A percentile compares a stretch with the other conserved stretches of the same genome.
These are phyloP conservation scores for Pythium aquatile DNA, from an alignment of 352 stramenopile species.

Conservation along the genomic window DNA sequence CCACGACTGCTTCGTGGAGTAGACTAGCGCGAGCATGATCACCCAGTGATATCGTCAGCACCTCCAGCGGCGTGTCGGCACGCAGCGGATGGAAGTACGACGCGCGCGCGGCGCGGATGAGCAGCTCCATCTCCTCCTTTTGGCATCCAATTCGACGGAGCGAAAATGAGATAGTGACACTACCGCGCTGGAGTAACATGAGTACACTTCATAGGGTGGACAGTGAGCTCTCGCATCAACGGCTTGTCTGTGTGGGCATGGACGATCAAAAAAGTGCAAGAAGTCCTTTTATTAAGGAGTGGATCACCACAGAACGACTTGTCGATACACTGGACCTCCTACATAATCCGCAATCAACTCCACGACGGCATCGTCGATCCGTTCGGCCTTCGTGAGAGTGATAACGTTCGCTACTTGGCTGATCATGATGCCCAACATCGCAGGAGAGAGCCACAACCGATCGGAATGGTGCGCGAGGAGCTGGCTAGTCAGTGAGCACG, in stretches of 20 bases:
- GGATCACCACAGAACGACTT: slow-evolving; percentile 5
- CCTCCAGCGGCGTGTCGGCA: slow-evolving; percentile 8
- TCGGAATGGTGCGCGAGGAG: slow-evolving; percentile 3
- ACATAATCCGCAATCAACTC: not conserved
- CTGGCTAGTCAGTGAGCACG: not conserved
- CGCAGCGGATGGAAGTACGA: slow-evolving; percentile 18
- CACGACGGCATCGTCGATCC: slow-evolving; percentile 10
- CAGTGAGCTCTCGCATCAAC: no score
- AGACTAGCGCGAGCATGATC: not conserved
- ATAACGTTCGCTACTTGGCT: not conserved
- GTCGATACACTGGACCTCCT: not conserved
- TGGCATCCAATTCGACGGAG: not conserved
- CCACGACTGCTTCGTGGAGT: not conserved
- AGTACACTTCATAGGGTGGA: not conserved
- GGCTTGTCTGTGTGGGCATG: no score
- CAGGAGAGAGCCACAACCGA: not conserved
- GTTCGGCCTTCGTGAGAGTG: not conserved
- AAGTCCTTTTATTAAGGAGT: no score
- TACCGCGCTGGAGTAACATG: slow-evolving; percentile 6
- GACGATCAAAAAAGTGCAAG: no score
- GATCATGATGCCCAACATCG: not conserved
- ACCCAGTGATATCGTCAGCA: slow-evolving; percentile 5
- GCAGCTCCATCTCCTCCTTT: slow-evolving; percentile 5
- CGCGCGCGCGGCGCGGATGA: not conserved
- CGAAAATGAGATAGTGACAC: slow-evolving; percentile 2